Evolutionary conservation across 139 green algal genomes (phyloP), one percentile per base, ranked within the genome.

Genomic region (Volvox africanus): DNA sequence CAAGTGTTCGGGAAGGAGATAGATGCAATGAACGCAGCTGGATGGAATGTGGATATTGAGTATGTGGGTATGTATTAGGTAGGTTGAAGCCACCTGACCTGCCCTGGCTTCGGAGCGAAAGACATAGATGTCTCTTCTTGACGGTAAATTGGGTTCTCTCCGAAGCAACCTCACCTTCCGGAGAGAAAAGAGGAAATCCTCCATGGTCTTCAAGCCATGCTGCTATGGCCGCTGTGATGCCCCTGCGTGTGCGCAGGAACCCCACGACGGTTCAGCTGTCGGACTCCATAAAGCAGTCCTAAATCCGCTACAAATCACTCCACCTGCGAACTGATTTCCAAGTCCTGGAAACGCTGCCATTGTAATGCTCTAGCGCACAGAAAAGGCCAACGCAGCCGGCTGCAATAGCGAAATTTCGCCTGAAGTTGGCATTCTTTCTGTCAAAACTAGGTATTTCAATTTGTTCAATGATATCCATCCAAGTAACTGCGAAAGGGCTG

Each of bases 161-260:
- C 44, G 9, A 55, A 9, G 44, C 44, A 12, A 37, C 55, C 73
- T 24, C 73, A 91, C 92, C 92, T 90, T 93, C 79, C n/a, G 87
- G 22, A 0, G 89, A 89, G 50, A 94, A 94, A 3, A 94, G 86
- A 24, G 71, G 61, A 22, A 89, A 80, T 20, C 89, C 86, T 18
- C 83, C 84, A 55, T 90, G 92, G 71, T 94, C 92, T 61, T 94
- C 92, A 0, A 94, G 88, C 92, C 92, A 94, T 65, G 92, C 69
- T n/a, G 89, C 91, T 28, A 94, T 73, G 28, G 92, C 92, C 26
- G 92, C 92, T 24, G 88, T 77, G 21, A 92, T 0, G 24, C 92
- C 92, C 68, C 92, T 94, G 84, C 77, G 33, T 35, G 33, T 35
- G 16, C 3, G 1, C 5, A 50, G 11, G 68, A 28, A 20, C 6